Evolutionary conservation across 352 stramenopile species (phyloP).

Genomic region (Phytophthora sansomeana): DNA sequence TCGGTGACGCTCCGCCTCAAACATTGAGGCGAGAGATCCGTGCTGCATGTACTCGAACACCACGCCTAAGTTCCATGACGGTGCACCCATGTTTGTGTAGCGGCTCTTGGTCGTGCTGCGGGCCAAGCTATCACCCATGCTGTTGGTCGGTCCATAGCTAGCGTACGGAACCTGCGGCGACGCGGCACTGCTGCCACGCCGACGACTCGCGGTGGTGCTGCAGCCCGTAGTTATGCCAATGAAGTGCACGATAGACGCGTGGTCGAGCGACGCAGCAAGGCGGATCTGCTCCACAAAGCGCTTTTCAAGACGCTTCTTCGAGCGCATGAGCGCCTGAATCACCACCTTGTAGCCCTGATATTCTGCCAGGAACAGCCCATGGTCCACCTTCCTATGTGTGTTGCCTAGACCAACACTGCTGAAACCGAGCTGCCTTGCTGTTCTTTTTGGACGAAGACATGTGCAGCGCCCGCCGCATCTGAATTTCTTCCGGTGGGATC

Average conservation of each 20-base stretch:
- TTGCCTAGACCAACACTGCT: constrained; percentile 36
- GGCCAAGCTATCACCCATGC: constrained; percentile 22
- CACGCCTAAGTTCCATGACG: constrained; percentile 68
- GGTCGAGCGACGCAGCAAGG: constrained; percentile 63
- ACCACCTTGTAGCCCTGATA: constrained; percentile 80
- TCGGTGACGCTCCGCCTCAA: constrained; percentile 59
- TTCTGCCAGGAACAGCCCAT: constrained; percentile 62
- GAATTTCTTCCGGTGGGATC: constrained; percentile 75
- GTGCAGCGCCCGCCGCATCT: constrained; percentile 50
- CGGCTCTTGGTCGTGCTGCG: constrained; percentile 26
- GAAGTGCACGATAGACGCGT: constrained; percentile 80
- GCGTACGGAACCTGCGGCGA: constrained; percentile 14
- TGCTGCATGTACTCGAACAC: constrained; percentile 84
- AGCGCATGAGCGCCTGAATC: constrained; percentile 63
- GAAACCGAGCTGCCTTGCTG: constrained; percentile 41
- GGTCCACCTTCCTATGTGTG: constrained; percentile 33
- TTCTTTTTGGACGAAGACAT: constrained; percentile 34
- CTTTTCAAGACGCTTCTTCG: constrained; percentile 60
- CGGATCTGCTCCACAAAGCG: constrained; percentile 77
- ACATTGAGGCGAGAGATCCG: constrained; percentile 68
- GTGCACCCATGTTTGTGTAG: constrained; percentile 41
- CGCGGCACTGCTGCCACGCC: constrained; percentile 33
- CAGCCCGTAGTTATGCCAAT: constrained; percentile 76
- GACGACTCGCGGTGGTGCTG: constrained; percentile 43
- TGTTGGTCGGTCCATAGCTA: constrained; percentile 34